phyloP scores from a whole-genome alignment of 2,329 filamentous ascomycete species.

The Dactylellina sp. region DNA sequence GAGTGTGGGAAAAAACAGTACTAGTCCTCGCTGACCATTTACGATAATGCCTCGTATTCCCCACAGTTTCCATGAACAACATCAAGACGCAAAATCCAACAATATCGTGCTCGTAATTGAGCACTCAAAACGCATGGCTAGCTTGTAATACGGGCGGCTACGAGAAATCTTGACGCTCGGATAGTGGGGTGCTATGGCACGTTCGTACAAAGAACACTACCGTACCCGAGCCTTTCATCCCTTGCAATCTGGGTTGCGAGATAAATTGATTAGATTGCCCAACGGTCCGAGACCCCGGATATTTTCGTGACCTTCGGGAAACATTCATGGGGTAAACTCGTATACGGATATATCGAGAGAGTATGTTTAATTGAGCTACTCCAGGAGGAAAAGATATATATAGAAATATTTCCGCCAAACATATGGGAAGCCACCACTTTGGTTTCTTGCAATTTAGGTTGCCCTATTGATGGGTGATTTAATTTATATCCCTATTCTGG shows the following conservation, averaged over 20 bases:
- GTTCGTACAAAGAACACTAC: constrained; percentile 24
- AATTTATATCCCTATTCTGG: constrained; percentile 19
- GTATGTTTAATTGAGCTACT: background rate
- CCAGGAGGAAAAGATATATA: constrained; percentile 3
- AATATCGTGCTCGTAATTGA: background rate
- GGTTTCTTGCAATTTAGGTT: constrained; percentile 25
- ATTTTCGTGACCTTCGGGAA: constrained; percentile 42
- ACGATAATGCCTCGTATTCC: constrained; percentile 15
- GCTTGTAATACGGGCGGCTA: background rate
- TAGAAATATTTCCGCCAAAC: constrained; percentile 18
- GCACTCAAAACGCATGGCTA: background rate
- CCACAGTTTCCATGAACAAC: constrained; percentile 18
- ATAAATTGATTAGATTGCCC: constrained; percentile 45
- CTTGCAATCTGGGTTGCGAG: constrained; percentile 46
- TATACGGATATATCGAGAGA: constrained; percentile 13
- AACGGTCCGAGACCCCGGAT: constrained; percentile 55
- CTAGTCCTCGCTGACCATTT: too few relatives aligned
- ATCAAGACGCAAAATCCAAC: constrained; percentile 12
- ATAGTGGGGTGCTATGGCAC: constrained; percentile 17
- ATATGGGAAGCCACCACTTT: background rate
- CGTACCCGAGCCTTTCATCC: constrained; percentile 27
- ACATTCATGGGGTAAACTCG: constrained; percentile 31
- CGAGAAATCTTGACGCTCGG: background rate
- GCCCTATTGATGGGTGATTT: constrained; percentile 10
- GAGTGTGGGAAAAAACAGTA: too few relatives aligned